These are phyloP conservation scores for Lipomyces oligophaga DNA, from an alignment of 805 yeast genomes.

Conservation along the genomic window DNA sequence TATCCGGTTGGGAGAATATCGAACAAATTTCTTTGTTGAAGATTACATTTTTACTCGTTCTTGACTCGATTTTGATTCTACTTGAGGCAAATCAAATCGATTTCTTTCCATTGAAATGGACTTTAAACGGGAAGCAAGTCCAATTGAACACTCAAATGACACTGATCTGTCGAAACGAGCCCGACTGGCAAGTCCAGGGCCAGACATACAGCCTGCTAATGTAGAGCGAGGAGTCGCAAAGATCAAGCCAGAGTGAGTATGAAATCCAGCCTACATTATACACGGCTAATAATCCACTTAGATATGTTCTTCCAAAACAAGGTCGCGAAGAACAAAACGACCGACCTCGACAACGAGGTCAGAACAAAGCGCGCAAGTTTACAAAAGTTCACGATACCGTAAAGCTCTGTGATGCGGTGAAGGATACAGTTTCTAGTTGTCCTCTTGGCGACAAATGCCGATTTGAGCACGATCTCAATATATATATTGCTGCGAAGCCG, in stretches of 20 bases:
- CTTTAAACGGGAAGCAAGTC: too few species aligned
- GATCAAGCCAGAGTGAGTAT: slow-evolving; percentile 67
- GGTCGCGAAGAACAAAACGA: too few species aligned
- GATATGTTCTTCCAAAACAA: slow-evolving; percentile 12
- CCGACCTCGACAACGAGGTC: slow-evolving; percentile 56
- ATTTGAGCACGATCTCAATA: slow-evolving; percentile 67
- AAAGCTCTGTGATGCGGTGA: slow-evolving; percentile 59
- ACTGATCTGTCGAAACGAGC: not conserved
- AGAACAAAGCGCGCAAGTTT: slow-evolving; percentile 76
- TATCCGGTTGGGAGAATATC: too few species aligned
- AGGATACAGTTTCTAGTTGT: slow-evolving; percentile 3
- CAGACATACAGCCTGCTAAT: too few species aligned
- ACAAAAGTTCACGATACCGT: slow-evolving; percentile 62
- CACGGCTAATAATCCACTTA: not conserved
- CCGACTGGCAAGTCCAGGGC: too few species aligned
- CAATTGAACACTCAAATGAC: not conserved
- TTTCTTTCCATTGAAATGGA: too few species aligned
- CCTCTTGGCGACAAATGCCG: slow-evolving; percentile 47
- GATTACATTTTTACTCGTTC: too few species aligned
- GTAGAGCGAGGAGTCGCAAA: slow-evolving; percentile 68
- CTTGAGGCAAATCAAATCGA: too few species aligned
- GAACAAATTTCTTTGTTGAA: too few species aligned
- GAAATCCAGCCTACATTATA: too few species aligned
- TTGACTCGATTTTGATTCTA: too few species aligned
- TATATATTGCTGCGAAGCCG: slow-evolving; percentile 62